Conservation (phyloP, 1,284 basidiomycete genomes). For the Athelia psychrophila region DNA sequence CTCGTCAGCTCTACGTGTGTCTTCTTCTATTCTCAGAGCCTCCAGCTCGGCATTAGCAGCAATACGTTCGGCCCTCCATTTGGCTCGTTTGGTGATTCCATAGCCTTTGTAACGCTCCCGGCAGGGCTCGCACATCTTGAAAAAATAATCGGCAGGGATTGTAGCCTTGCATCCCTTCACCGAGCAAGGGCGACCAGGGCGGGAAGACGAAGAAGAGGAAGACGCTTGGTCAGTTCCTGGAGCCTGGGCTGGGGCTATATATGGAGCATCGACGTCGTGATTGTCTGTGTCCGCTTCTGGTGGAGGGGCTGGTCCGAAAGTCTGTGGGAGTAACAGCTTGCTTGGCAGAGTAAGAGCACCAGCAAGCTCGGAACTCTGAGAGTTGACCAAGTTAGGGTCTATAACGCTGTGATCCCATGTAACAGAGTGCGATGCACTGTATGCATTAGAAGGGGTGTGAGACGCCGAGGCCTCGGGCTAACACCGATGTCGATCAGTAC, state of each 20-base stretch:
- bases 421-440: not conserved
- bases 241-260: constrained; percentile 2
- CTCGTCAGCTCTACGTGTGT: constrained; percentile 30
- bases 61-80: constrained; percentile 47
- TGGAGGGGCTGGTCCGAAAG: constrained; percentile 1
- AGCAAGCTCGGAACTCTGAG: constrained; percentile 33
- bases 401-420: constrained; percentile 20
- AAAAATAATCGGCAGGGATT: constrained; percentile 38
- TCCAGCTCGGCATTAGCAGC: constrained; percentile 40
- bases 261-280: not conserved
- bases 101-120: constrained; percentile 48
- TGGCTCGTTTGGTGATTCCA: constrained; percentile 51
- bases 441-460: not conserved
- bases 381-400: constrained; percentile 31
- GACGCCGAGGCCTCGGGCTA: not conserved
- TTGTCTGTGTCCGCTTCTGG: not conserved
- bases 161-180: constrained; percentile 52
- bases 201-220: constrained; percentile 1
- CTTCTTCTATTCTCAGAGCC: constrained; percentile 34
- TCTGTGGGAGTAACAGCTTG: too few species aligned
- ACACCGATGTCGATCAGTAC: not conserved
- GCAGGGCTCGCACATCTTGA: constrained; percentile 55
- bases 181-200: constrained; percentile 39
- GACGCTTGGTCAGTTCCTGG: not conserved
- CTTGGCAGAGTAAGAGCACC: constrained; percentile 35